Evolutionary conservation across 1,284 basidiomycete species (phyloP).

Genomic region (Malassezia restricta): DNA sequence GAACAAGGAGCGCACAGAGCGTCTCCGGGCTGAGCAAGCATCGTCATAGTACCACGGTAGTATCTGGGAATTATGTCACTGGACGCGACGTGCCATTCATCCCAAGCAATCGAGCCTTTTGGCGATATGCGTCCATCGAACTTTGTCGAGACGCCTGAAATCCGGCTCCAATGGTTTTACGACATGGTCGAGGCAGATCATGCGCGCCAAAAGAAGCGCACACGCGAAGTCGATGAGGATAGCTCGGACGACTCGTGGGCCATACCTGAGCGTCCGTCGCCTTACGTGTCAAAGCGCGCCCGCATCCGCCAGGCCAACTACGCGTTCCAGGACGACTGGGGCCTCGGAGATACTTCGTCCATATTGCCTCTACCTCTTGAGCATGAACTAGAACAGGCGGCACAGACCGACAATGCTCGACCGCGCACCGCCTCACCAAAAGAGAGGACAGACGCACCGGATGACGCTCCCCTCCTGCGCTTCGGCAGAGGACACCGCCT

Average conservation of each 20-base stretch:
- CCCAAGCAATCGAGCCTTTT: neutral
- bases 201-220: neutral
- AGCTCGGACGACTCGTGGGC: too few species aligned
- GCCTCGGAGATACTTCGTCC: neutral
- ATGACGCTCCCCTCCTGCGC: neutral
- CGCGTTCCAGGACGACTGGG: constrained; percentile 1
- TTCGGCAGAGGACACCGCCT: neutral
- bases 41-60: neutral
- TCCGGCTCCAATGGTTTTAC: constrained; percentile 14
- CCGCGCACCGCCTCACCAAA: neutral
- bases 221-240: neutral
- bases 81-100: neutral
- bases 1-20: constrained; percentile 14
- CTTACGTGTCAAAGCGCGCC: neutral
- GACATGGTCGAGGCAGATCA: constrained; percentile 10
- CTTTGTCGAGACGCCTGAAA: constrained; percentile 12
- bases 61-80: too few species aligned
- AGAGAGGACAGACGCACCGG: neutral
- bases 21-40: constrained; percentile 3
- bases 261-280: too few species aligned
- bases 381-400: neutral
- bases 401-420: neutral
- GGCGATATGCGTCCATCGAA: neutral
- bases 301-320: neutral
- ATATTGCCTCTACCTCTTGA: constrained; percentile 1